Percentiles rank a stretch among this genome's conserved stretches.
Evolutionary conservation across 768 basidiomycete species (phyloP).

Genomic region (Asterophora parasitica): DNA sequence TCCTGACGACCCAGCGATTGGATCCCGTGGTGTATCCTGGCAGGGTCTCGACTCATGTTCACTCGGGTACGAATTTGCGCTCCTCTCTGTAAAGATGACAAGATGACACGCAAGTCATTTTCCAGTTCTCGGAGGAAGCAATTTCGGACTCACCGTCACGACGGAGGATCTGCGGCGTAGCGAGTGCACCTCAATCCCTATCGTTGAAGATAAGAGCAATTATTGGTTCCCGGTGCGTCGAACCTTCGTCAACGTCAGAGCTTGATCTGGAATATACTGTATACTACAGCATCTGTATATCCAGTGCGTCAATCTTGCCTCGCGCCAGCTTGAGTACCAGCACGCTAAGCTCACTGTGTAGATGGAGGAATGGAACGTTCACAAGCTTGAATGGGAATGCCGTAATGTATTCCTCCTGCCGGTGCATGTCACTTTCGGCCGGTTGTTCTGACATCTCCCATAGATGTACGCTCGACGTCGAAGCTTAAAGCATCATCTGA

Average conservation of each 20-base stretch:
- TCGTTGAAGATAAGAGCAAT: constrained; percentile 32
- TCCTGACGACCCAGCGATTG: constrained; percentile 33
- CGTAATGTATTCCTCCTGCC: constrained; percentile 26
- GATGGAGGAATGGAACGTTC: constrained; percentile 35
- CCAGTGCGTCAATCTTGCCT: constrained; percentile 19
- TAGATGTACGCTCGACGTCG: constrained; percentile 1
- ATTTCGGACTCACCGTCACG: constrained; percentile 28
- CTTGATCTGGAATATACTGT: not conserved
- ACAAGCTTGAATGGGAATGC: constrained; percentile 30
- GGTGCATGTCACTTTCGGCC: too few relatives aligned
- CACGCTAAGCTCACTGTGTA: constrained; percentile 2
- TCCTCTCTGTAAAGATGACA: not conserved
- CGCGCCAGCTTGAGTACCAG: not conserved
- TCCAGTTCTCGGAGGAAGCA: constrained; percentile 35
- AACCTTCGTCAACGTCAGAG: not conserved
- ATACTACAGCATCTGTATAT: constrained; percentile 22
- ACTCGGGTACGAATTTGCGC: constrained; percentile 22
- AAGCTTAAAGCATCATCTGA: not conserved
- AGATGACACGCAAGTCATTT: not conserved
- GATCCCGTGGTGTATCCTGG: constrained; percentile 34
- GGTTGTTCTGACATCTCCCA: not conserved
- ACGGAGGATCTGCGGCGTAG: constrained; percentile 28
- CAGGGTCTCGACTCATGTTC: constrained; percentile 29
- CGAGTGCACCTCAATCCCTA: constrained; percentile 34
- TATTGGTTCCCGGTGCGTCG: constrained; percentile 27